Conservation (phyloP, 768 basidiomycete species). For the Podaxis sp. region DNA sequence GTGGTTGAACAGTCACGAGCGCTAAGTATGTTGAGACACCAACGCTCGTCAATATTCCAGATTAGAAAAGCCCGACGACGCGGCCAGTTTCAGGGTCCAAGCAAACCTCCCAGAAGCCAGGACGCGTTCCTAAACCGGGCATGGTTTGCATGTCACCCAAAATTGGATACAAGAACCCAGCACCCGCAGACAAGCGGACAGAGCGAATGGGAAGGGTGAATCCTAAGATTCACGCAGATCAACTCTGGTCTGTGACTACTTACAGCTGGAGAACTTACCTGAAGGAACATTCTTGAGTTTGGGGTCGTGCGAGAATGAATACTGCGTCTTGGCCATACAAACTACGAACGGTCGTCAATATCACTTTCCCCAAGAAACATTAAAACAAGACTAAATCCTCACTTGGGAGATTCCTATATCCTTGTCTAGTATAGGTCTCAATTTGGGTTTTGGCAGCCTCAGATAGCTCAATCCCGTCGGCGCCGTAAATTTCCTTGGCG, state of each 20-base stretch:
- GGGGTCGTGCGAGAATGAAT: slow-evolving; percentile 95
- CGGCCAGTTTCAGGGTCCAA: slow-evolving; percentile 77
- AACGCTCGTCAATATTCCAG: neutral
- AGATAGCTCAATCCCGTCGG: slow-evolving; percentile 85
- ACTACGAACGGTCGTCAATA: slow-evolving; percentile 42
- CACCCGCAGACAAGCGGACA: slow-evolving; percentile 87
- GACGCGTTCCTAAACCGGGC: slow-evolving; percentile 92
- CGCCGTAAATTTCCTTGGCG: slow-evolving; percentile 90
- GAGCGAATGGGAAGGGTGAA: slow-evolving; percentile 92
- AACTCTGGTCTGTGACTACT: neutral
- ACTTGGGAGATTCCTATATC: slow-evolving; percentile 79
- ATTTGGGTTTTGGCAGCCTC: slow-evolving; percentile 83
- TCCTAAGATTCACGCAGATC: slow-evolving; percentile 39
- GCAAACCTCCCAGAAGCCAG: slow-evolving; percentile 92
- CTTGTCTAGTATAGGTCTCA: slow-evolving; percentile 90
- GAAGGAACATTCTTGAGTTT: slow-evolving; percentile 87
- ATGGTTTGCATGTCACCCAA: slow-evolving; percentile 98
- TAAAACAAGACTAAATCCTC: slow-evolving; percentile 25
- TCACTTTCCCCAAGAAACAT: neutral
- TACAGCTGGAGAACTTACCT: slow-evolving; percentile 35
- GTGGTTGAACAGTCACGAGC: neutral
- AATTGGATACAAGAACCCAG: slow-evolving; percentile 94
- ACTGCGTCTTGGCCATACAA: slow-evolving; percentile 98
- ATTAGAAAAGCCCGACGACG: slow-evolving; percentile 84
- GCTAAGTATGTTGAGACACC: slow-evolving; percentile 1